These are phyloP conservation scores for Pharnaceum exiguum DNA, from an alignment of 148 eudicot species.

Conservation along the genomic window DNA sequence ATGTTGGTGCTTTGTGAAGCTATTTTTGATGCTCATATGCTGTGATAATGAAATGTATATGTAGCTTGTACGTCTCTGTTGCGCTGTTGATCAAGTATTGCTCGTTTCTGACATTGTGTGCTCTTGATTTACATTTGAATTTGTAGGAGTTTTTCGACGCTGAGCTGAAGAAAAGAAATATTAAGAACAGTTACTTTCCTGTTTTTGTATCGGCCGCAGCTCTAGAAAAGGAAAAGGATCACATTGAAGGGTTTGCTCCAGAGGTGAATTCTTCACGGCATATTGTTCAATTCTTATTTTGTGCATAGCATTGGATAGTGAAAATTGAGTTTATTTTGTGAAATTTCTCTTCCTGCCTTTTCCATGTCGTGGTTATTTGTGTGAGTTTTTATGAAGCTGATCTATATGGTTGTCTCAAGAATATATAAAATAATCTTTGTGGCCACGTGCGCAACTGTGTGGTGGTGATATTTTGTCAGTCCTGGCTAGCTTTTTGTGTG, in stretches of 20 bases:
- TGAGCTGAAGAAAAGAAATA: slow-evolving; percentile 83
- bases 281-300: not conserved
- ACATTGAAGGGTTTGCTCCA: slow-evolving; percentile 97
- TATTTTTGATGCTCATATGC: no score
- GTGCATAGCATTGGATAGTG: no score
- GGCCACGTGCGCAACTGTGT: no score
- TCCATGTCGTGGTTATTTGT: not conserved
- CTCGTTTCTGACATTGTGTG: not conserved
- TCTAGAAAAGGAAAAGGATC: slow-evolving; percentile 85
- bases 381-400: no score
- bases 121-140: not conserved
- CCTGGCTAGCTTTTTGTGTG: no score
- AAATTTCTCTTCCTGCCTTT: not conserved
- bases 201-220: slow-evolving; percentile 85
- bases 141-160: slow-evolving; percentile 85
- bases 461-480: no score
- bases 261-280: slow-evolving; percentile 46
- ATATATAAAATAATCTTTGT: no score
- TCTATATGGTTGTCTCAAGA: no score
- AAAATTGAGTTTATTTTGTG: not conserved
- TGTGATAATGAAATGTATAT: no score
- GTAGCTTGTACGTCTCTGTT: no score
- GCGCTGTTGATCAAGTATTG: no score
- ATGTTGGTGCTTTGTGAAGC: no score
- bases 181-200: slow-evolving; percentile 91